Evolutionary conservation across 2,329 filamentous ascomycete genomes (phyloP).

Genomic region (Tolypocladium ovalisporum): DNA sequence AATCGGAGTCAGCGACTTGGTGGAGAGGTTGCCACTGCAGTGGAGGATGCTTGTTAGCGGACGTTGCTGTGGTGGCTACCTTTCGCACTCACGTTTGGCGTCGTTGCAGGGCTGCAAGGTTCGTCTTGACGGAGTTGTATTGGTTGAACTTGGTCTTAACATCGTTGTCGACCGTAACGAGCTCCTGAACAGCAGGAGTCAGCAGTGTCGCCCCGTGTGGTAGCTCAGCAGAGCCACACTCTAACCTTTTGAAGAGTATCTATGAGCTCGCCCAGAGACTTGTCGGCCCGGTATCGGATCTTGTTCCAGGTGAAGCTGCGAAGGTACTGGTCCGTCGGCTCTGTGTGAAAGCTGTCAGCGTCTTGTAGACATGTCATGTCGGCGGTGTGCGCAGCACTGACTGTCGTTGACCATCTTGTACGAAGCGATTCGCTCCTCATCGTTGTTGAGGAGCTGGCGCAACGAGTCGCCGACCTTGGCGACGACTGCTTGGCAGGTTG

Average conservation of each 20-base stretch:
- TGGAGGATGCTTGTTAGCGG: conserved; percentile 3
- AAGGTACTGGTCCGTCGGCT: conserved; percentile 91
- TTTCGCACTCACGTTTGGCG: conserved; percentile 64
- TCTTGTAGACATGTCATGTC: background rate
- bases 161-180: conserved; percentile 87
- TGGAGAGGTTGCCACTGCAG: conserved; percentile 76
- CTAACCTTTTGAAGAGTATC: conserved; percentile 76
- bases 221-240: background rate
- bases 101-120: conserved; percentile 68
- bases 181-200: conserved; percentile 47
- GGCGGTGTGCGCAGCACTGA: conserved; percentile 33
- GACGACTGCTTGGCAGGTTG: conserved; percentile 69
- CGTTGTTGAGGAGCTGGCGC: conserved; percentile 69
- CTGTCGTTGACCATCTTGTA: conserved; percentile 94
- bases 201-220: background rate
- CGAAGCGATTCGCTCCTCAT: conserved; percentile 70
- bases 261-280: conserved; percentile 76
- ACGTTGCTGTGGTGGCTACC: background rate
- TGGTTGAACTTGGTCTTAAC: conserved; percentile 90
- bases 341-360: conserved; percentile 35
- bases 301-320: conserved; percentile 92
- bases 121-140: conserved; percentile 86
- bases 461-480: conserved; percentile 82
- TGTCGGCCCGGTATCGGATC: conserved; percentile 91
- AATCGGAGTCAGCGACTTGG: conserved; percentile 84